Base-by-base conservation (phyloP, 2,329 filamentous ascomycete genomes). In the Cytospora mali region DNA sequence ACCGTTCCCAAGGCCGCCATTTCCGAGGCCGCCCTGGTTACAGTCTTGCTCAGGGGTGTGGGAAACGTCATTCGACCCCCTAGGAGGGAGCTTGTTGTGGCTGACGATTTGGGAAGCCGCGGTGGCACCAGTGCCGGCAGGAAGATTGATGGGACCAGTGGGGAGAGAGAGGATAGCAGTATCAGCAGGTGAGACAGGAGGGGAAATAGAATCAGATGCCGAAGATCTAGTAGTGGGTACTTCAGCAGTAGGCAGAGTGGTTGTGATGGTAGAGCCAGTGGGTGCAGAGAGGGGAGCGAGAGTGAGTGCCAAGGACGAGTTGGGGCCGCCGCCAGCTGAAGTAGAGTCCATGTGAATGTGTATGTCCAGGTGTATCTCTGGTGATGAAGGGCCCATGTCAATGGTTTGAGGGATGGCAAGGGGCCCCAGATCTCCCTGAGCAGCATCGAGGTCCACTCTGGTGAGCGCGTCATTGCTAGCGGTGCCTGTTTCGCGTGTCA, bases 301-400 rank as follows among this genome's bases (percentile, higher is more conserved):
- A 16, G 61, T 55, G 25, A 54, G 39, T 52, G 29, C 48, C 21
- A 28, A 54, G 18, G 50, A 52, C 18, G 46, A 56, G 25, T 21
- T 51, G 16, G 42, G 29, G 21, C 21, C 39, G 13, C 46, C 18
- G 29, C 50, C 31, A 27, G 53, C 28, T 11, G 53, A 27, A 53
- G 4, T 25, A 57, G 55, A 14, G 25, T 51, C 55, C 46, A 66
- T 46, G 23, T 64, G 58, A 23, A 66, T 59, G 31, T 66, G 59
- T 25, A 66, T 66, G 23, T 64, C 58, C 23, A 66, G 55, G 16
- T 64, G 62, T 4, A 66, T 6, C 14, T 64, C 58, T 21, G 58
- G 46, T 16, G 35, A 39, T 7, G 33, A 55, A 16, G 58, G 31
- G 25, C 39, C 58, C 25, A 62, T 23, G 3, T 58, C 49, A 16